These are phyloP conservation scores for Podaxis sp. DNA, from an alignment of 768 basidiomycete species.

Conservation along the genomic window DNA sequence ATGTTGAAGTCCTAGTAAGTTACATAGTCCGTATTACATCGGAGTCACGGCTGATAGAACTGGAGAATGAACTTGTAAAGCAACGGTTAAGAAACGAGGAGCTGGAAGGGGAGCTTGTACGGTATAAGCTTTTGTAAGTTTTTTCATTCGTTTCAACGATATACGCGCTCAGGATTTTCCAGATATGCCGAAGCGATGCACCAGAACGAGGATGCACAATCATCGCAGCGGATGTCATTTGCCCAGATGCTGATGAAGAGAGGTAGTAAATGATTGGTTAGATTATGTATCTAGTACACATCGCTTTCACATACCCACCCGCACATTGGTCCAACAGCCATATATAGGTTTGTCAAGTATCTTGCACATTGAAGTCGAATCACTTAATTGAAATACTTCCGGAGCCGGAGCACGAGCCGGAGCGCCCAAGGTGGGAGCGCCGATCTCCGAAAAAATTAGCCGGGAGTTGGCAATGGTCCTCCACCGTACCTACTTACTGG, in stretches of 20 bases:
- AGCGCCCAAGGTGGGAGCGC: background rate
- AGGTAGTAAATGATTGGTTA: slow-evolving; percentile 30
- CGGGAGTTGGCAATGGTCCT: slow-evolving; percentile 12
- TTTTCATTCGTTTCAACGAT: slow-evolving; percentile 4
- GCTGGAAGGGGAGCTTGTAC: slow-evolving; percentile 89
- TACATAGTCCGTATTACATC: background rate
- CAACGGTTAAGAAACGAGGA: slow-evolving; percentile 88
- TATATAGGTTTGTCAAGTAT: background rate
- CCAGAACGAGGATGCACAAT: slow-evolving; percentile 68
- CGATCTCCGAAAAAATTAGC: slow-evolving; percentile 7
- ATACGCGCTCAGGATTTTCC: slow-evolving; percentile 2
- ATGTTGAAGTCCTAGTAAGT: slow-evolving; percentile 71
- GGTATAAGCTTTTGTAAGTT: slow-evolving; percentile 87
- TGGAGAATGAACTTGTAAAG: slow-evolving; percentile 92
- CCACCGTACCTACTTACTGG: slow-evolving; percentile 1
- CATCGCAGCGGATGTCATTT: slow-evolving; percentile 61
- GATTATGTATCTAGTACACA: slow-evolving; percentile 5
- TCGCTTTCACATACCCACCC: background rate
- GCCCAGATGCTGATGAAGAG: slow-evolving; percentile 44
- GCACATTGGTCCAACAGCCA: background rate
- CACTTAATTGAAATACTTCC: background rate
- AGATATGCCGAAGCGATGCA: slow-evolving; percentile 79
- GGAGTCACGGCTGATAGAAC: background rate
- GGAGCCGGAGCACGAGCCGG: background rate
- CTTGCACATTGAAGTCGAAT: background rate